A percentile compares a stretch with the other conserved stretches of the same genome.
Conservation (phyloP, 805 yeast species). For the Metschnikowia lunata region DNA sequence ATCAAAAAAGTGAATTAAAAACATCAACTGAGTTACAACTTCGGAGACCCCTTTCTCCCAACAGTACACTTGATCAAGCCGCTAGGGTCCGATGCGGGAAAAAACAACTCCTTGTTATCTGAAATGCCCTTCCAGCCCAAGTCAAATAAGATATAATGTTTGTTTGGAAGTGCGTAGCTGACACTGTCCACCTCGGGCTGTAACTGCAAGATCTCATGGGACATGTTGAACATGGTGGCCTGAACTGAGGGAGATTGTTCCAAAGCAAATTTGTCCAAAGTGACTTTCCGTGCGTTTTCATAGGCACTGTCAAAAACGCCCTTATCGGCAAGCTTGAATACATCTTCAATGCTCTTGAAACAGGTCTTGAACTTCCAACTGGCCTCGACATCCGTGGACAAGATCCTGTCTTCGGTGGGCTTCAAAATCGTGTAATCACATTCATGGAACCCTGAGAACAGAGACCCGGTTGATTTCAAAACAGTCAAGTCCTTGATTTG, state of each 20-base stretch:
- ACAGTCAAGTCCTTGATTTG: constrained; percentile 77
- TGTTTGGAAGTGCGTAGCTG: constrained; percentile 79
- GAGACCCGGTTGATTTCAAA: constrained; percentile 86
- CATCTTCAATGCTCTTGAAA: constrained; percentile 39
- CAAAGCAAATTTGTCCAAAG: constrained; percentile 72
- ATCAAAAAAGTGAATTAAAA: too few species aligned
- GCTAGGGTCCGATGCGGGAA: constrained; percentile 89
- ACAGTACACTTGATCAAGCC: constrained; percentile 88
- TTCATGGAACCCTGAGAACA: constrained; percentile 80
- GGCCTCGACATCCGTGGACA: constrained; percentile 82
- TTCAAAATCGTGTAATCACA: constrained; percentile 87
- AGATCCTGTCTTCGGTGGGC: constrained; percentile 79
- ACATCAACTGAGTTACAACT: constrained; percentile 33
- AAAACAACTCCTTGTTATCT: constrained; percentile 78
- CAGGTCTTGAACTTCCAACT: constrained; percentile 61
- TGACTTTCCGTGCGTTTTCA: constrained; percentile 58
- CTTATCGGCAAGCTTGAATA: constrained; percentile 48
- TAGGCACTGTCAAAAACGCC: constrained; percentile 66
- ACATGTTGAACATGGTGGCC: constrained; percentile 95
- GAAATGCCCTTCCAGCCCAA: constrained; percentile 79
- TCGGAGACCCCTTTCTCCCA: constrained; percentile 50
- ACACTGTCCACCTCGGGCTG: constrained; percentile 61
- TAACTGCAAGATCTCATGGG: constrained; percentile 58
- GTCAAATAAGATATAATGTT: constrained; percentile 81
- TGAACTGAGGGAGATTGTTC: constrained; percentile 94